A percentile compares a stretch with the other conserved stretches of the same genome.
These are phyloP conservation scores for Argentina anserina DNA, from an alignment of 306 rosid genomes.

Conservation along the genomic window DNA sequence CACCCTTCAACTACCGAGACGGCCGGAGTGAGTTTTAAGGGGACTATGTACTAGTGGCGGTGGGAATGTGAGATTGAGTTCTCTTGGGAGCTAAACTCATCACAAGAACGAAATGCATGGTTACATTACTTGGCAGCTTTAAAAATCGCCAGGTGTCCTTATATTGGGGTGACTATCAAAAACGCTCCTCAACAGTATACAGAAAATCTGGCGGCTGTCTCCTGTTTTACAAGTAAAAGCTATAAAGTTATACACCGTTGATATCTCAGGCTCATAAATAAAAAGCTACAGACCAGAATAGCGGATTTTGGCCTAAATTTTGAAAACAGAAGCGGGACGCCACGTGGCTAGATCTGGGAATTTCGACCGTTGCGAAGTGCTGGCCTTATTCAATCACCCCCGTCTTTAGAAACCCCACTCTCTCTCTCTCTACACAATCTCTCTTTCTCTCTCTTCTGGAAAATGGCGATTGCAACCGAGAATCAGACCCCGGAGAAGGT, in stretches of 20 bases:
- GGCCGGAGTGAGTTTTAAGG: not conserved
- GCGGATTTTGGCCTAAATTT: constrained; percentile 9
- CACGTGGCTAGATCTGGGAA: constrained; percentile 52
- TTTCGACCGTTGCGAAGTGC: constrained; percentile 80
- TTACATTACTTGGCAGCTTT: not conserved
- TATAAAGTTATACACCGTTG: not conserved
- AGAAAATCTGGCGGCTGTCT: no score
- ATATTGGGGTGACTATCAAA: no score
- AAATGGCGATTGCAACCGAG: constrained; percentile 81
- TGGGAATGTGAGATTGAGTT: not conserved
- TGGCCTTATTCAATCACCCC: constrained; percentile 24
- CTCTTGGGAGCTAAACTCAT: not conserved
- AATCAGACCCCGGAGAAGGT: constrained; percentile 66
- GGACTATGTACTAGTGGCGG: not conserved
- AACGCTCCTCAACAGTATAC: not conserved
- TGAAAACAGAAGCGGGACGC: constrained; percentile 28
- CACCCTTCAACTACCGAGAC: not conserved
- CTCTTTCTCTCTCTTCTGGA: constrained; percentile 17
- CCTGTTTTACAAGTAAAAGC: not conserved
- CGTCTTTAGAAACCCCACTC: not conserved
- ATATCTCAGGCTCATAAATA: not conserved
- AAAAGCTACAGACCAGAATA: not conserved
- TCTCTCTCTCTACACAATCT: constrained; percentile 13
- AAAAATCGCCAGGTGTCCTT: not conserved
- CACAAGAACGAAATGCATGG: not conserved